These are phyloP conservation scores for Phialophora expanda DNA, from an alignment of 2,329 filamentous ascomycete species.

Conservation along the genomic window DNA sequence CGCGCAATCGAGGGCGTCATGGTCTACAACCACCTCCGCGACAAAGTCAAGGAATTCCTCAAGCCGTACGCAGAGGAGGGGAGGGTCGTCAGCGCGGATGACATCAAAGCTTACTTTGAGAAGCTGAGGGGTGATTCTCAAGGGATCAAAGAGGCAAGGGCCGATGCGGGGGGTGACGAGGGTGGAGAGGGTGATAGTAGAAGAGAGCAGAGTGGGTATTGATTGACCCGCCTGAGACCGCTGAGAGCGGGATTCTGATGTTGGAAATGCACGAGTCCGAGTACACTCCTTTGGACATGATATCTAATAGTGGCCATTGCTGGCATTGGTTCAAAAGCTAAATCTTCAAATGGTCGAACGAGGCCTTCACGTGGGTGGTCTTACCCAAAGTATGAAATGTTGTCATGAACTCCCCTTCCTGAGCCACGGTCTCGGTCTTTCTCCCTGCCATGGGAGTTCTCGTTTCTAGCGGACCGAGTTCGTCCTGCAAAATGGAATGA, in stretches of 20 bases:
- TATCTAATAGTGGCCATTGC: background rate
- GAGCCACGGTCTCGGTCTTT: background rate
- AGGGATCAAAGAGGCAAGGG: slow-evolving; percentile 65
- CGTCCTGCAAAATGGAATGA: background rate
- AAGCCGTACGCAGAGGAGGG: slow-evolving; percentile 93
- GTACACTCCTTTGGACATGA: background rate
- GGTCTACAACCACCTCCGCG: slow-evolving; percentile 95
- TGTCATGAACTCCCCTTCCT: background rate
- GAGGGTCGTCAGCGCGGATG: slow-evolving; percentile 84
- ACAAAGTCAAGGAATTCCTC: slow-evolving; percentile 93
- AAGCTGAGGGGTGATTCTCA: slow-evolving; percentile 87
- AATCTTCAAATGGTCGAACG: background rate
- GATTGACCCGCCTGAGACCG: background rate
- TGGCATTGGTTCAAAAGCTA: background rate
- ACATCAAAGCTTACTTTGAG: slow-evolving; percentile 96
- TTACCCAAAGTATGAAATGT: background rate
- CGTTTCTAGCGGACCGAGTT: background rate
- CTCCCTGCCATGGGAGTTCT: background rate
- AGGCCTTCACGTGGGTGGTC: background rate
- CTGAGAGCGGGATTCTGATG: background rate
- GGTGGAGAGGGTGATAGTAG: slow-evolving; percentile 14
- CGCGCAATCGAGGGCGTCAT: slow-evolving; percentile 94
- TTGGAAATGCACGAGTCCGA: background rate
- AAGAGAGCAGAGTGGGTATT: slow-evolving; percentile 34
- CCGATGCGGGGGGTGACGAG: background rate